Percentiles rank a stretch among this genome's conserved stretches.
Evolutionary conservation across 164 flowering plant species (phyloP).

Genomic region (Litsea cubeba): DNA sequence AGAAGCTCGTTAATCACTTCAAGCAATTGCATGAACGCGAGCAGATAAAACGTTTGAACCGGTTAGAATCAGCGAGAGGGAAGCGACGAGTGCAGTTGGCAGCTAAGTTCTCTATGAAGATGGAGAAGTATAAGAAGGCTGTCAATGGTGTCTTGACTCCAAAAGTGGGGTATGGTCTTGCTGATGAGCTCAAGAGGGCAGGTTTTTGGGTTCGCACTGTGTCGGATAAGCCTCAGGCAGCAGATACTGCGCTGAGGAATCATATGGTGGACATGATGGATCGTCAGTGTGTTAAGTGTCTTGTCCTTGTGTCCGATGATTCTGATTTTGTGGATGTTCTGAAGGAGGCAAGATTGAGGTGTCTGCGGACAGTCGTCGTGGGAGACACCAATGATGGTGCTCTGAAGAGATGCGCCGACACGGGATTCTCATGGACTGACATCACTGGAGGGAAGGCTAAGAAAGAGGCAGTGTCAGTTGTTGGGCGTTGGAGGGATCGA

Average conservation of each 20-base stretch:
- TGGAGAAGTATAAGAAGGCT: slow-evolving; percentile 72
- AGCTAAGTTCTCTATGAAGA: slow-evolving; percentile 69
- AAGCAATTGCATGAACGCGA: slow-evolving; percentile 75
- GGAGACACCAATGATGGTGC: slow-evolving; percentile 63
- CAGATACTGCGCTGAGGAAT: slow-evolving; percentile 58
- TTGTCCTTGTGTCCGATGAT: slow-evolving; percentile 88
- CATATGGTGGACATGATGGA: slow-evolving; percentile 81
- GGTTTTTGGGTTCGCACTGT: slow-evolving; percentile 68
- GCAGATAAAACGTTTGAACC: slow-evolving; percentile 59
- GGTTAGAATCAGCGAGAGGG: slow-evolving; percentile 69
- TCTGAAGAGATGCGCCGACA: slow-evolving; percentile 73
- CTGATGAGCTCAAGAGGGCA: slow-evolving; percentile 72
- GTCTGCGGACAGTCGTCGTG: slow-evolving; percentile 80
- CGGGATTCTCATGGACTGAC: slow-evolving; percentile 73
- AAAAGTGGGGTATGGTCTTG: slow-evolving; percentile 66
- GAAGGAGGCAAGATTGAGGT: slow-evolving; percentile 66
- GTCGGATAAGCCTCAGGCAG: slow-evolving; percentile 65
- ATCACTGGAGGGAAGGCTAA: slow-evolving; percentile 71
- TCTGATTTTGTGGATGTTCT: slow-evolving; percentile 62
- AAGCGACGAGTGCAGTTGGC: slow-evolving; percentile 56
- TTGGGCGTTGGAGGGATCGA: slow-evolving; percentile 78
- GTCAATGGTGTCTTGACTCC: slow-evolving; percentile 60
- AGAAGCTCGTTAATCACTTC: slow-evolving; percentile 67
- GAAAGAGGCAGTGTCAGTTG: slow-evolving; percentile 57
- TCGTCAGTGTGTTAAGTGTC: slow-evolving; percentile 38